Percentiles rank a stretch among this genome's conserved stretches.
These are phyloP conservation scores for Suillus variegatus DNA, from an alignment of 768 basidiomycete species.

Conservation along the genomic window DNA sequence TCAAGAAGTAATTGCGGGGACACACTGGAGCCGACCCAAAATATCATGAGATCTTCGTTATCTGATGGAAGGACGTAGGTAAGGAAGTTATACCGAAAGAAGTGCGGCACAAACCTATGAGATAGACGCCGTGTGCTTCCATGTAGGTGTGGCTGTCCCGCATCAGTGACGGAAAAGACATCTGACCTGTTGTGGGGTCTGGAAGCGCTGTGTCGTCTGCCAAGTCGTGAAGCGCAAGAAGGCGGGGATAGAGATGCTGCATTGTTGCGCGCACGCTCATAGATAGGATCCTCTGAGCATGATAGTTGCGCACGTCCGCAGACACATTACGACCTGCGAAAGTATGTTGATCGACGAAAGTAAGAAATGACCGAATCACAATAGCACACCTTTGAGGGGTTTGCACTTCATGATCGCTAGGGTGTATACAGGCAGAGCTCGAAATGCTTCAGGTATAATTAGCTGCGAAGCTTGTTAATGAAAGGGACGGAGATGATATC, in stretches of 20 bases:
- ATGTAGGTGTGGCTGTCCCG: conserved; percentile 83
- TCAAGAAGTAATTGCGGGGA: conserved; percentile 83
- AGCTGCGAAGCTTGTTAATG: conserved; percentile 50
- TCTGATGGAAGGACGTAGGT: conserved; percentile 45
- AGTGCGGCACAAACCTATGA: conserved; percentile 64
- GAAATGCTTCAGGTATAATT: conserved; percentile 93
- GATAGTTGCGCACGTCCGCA: conserved; percentile 91
- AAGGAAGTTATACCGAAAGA: conserved; percentile 4
- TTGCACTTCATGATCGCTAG: conserved; percentile 86
- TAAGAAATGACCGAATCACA: not conserved
- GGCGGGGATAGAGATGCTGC: conserved; percentile 82
- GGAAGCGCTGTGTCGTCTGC: conserved; percentile 70
- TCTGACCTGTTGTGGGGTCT: conserved; percentile 53
- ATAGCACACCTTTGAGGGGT: conserved; percentile 79
- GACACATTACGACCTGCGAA: conserved; percentile 77
- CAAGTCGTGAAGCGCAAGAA: conserved; percentile 88
- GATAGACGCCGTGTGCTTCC: conserved; percentile 89
- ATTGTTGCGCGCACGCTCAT: conserved; percentile 71
- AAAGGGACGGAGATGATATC: conserved; percentile 3
- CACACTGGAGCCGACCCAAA: conserved; percentile 87
- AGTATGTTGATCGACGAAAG: conserved; percentile 9
- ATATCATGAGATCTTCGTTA: conserved; percentile 82
- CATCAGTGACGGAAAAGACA: conserved; percentile 76
- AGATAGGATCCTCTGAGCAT: conserved; percentile 73
- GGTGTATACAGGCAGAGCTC: conserved; percentile 78